Conservation (phyloP, 2,329 filamentous ascomycete species). For the Hirsutella minnesotensis region DNA sequence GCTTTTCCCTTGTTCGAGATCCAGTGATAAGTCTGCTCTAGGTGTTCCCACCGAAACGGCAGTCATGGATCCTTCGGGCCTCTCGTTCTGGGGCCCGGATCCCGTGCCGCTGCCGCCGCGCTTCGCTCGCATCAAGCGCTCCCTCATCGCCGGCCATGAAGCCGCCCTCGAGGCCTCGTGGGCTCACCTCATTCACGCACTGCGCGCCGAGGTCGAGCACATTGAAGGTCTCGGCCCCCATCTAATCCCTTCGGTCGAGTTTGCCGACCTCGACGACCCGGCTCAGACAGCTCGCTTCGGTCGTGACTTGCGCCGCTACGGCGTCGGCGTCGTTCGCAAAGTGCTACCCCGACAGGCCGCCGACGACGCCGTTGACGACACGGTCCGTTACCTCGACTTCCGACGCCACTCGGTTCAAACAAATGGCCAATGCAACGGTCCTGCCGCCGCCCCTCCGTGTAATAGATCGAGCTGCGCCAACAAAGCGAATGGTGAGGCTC, state of each 20-base stretch:
- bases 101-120: conserved; percentile 46
- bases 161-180: conserved; percentile 41
- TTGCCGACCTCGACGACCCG: conserved; percentile 33
- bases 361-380: conserved; percentile 44
- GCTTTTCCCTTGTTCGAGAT: too few relatives aligned
- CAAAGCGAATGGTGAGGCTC: too few relatives aligned
- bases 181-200: conserved; percentile 38
- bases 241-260: conserved; percentile 45
- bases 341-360: conserved; percentile 48
- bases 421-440: too few relatives aligned
- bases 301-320: conserved; percentile 46
- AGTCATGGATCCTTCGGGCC: too few relatives aligned
- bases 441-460: too few relatives aligned
- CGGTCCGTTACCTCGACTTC: conserved; percentile 38
- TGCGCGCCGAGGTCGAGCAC: conserved; percentile 38
- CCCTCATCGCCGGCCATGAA: conserved; percentile 43
- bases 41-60: too few relatives aligned
- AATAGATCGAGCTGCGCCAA: too few relatives aligned
- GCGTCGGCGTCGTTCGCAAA: conserved; percentile 53
- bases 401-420: too few relatives aligned
- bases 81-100: conserved; percentile 45
- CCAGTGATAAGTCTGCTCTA: too few relatives aligned
- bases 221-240: conserved; percentile 37
- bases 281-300: conserved; percentile 42
- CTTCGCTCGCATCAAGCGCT: conserved; percentile 44